Evolutionary conservation across 2,329 filamentous ascomycete species (phyloP), one percentile per base, ranked within the genome.

Genomic region (Colletotrichum neosansevieriae): DNA sequence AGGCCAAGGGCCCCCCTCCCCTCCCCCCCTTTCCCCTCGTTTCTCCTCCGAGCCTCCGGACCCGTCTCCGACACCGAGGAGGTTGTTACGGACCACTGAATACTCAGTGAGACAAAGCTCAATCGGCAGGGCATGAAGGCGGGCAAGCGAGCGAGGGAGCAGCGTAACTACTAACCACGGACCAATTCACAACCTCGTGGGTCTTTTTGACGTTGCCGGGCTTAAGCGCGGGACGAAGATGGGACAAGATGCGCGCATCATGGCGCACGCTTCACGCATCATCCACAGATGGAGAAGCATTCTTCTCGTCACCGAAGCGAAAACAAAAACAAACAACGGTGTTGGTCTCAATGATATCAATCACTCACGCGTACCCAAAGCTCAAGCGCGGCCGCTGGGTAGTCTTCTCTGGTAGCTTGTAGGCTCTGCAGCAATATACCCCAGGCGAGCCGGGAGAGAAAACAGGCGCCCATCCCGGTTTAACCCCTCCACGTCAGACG

Each of bases 401-500:
- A 21, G 21, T n/a, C n/a, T n/a, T n/a, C n/a, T n/a, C n/a, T n/a
- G n/a, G n/a, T n/a, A n/a, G 21, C 21, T 21, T 21, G 21, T 21
- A 29, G 7, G 29, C 44, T 9, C 44, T 44, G 42, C 29, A 3
- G 17, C 36, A 44, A 32, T 36, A 11, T 40, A 53, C 15, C 24
- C 58, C 50, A 29, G n/a, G 29, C 53, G 49, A 51, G 61, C 47
- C 53, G 54, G 49, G 47, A 53, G 4, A 45, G 40, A 12, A 49
- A 11, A 49, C 17, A 13, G 1, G 24, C n/a, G 54, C 24, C 38
- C 17, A 49, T 56, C 49, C 56, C 61, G 66, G 66, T 50, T 49
- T 58, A 15, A 17, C 45, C 53, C 61, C 66, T 51, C 65, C 24
- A 17, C 38, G 66, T 68, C 62, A 66, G 62, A 69, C 61, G 49